Evolutionary conservation across 2,329 filamentous ascomycete species (phyloP).

Genomic region (Fusarium chlamydosporum): DNA sequence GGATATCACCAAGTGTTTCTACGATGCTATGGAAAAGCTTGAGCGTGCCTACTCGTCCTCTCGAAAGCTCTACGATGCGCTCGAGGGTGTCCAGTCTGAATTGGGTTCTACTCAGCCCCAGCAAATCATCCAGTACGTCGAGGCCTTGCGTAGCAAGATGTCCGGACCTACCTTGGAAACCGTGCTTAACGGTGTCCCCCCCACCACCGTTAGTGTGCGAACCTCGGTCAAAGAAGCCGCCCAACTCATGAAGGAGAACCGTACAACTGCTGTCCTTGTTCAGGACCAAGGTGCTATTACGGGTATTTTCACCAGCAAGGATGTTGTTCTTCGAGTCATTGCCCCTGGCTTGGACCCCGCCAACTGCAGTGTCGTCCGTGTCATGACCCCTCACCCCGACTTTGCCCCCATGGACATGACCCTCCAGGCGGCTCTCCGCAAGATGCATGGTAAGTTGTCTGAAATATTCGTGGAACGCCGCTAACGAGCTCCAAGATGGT

Average conservation of each 20-base stretch:
- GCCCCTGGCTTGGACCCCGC: slow-evolving; percentile 93
- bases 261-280: slow-evolving; percentile 95
- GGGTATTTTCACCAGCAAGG: slow-evolving; percentile 99
- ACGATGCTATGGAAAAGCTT: slow-evolving; percentile 99
- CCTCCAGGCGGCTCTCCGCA: slow-evolving; percentile 95
- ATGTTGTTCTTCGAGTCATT: slow-evolving; percentile 97
- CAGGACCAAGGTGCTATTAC: slow-evolving; percentile 98
- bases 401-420: slow-evolving; percentile 99
- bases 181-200: slow-evolving; percentile 90
- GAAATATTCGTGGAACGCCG: background rate
- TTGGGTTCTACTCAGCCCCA: slow-evolving; percentile 95
- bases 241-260: slow-evolving; percentile 97
- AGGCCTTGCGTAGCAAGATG: slow-evolving; percentile 96
- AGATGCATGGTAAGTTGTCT: slow-evolving; percentile 90
- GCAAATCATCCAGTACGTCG: slow-evolving; percentile 99
- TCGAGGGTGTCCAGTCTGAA: slow-evolving; percentile 98
- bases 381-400: slow-evolving; percentile 99
- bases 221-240: slow-evolving; percentile 98
- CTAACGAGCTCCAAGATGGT: slow-evolving; percentile 74
- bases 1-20: slow-evolving; percentile 99
- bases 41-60: slow-evolving; percentile 98
- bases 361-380: slow-evolving; percentile 96
- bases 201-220: slow-evolving; percentile 93
- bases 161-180: slow-evolving; percentile 96
- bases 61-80: slow-evolving; percentile 95